Base-by-base conservation (phyloP, 352 stramenopile genomes). In the Globisporangium cederbergense region DNA sequence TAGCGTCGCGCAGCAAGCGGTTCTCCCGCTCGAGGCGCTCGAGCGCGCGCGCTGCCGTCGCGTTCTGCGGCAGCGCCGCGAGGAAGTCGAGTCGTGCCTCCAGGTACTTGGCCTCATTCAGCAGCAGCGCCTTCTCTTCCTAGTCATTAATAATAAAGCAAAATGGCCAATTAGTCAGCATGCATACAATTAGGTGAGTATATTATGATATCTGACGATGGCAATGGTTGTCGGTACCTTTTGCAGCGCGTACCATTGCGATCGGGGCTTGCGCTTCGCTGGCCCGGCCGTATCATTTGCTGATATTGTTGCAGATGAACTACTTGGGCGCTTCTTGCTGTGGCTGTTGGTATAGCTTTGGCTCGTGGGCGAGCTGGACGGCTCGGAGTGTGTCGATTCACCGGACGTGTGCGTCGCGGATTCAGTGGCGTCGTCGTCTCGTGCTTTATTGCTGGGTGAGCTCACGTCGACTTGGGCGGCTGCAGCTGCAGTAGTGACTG, bases 91-190 rank as follows among this genome's bases (percentile, higher is more conserved):
- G 43, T 14, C 54, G 60, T 10, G 60, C 61, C 36, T 65, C 60
- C 20, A 72, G 49, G n/a, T 62, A 42, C 8, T 47, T 34, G 4
- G 62, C 43, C 42, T 71, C 59, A 56, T 67, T 53, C 40, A 64
- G 28, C 20, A 71, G 54, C n/a, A 46, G 14, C 13, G 56, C 61
- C 43, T 64, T 68, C 32, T 67, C 66, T 59, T 72, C 61, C 56
- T 72, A 40, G 1, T 18, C 25, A 30, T 8, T 55, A 20, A 13
- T 38, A n/a, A 20, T n/a, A n/a, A 28, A 18, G n/a, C 25, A 47
- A 6, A 34, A 34, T 42, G 32, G 8, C n/a, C 5, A 6, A 11
- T 13, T 16, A 43, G 14, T 20, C 2, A 14, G 28, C 9, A 14
- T 25, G 28, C 9, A 14, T 22, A 25, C 11, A 36, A 36, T 8